phyloP scores from a whole-genome alignment of 1,284 basidiomycete species.

The Inonotus obliquus region DNA sequence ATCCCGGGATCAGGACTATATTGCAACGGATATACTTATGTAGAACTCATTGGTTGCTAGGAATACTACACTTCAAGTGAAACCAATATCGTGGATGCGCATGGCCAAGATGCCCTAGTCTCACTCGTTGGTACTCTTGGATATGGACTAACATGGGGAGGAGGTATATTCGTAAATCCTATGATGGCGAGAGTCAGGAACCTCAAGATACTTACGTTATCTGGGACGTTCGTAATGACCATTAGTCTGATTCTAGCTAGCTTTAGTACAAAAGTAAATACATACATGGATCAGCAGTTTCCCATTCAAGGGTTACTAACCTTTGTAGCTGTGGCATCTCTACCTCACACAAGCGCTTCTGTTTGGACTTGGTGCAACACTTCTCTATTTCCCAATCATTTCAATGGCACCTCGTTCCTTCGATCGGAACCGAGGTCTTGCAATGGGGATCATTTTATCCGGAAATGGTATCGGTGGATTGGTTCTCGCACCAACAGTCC shows the following conservation, averaged over 20 bases:
- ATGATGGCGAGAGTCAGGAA: constrained; percentile 34
- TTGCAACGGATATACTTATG: background rate
- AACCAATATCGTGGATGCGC: constrained; percentile 33
- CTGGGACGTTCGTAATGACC: constrained; percentile 38
- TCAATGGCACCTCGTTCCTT: constrained; percentile 41
- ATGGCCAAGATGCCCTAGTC: constrained; percentile 37
- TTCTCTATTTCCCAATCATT: constrained; percentile 43
- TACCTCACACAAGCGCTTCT: constrained; percentile 40
- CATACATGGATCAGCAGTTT: background rate
- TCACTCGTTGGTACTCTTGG: constrained; percentile 42
- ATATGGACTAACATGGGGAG: constrained; percentile 43
- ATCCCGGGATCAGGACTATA: background rate
- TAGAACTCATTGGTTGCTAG: constrained; percentile 21
- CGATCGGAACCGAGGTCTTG: constrained; percentile 40
- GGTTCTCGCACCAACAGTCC: constrained; percentile 39
- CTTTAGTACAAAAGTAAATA: constrained; percentile 32
- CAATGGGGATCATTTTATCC: constrained; percentile 40
- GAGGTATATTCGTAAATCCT: constrained; percentile 41
- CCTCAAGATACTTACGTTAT: constrained; percentile 34
- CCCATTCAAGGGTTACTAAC: background rate
- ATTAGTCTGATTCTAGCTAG: constrained; percentile 38
- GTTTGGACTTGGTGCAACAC: constrained; percentile 39
- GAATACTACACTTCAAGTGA: constrained; percentile 39
- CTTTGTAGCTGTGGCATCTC: constrained; percentile 39
- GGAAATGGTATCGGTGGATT: constrained; percentile 41